Conservation (phyloP, 2,329 filamentous ascomycete species). For the Trichoderma sp. region DNA sequence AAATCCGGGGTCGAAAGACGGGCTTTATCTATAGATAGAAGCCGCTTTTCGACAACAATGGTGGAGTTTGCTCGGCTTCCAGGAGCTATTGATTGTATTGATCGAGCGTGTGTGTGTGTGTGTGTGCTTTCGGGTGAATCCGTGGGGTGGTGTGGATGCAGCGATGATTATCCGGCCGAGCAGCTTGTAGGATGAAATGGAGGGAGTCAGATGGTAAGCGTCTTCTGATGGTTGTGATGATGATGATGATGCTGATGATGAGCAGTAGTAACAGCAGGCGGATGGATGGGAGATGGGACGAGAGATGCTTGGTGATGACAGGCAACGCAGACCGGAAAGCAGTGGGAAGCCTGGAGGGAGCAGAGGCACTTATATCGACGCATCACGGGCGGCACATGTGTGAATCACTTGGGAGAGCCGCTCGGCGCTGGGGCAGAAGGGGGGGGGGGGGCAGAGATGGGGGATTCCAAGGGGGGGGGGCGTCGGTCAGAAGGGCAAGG, state of each 20-base stretch:
- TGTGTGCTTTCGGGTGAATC: slow-evolving; percentile 2
- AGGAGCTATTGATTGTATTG: not conserved
- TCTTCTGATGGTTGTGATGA: not conserved
- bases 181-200: slow-evolving; percentile 10
- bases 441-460: slow-evolving; percentile 24
- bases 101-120: not conserved
- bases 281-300: not conserved
- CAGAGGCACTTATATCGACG: slow-evolving; percentile 31
- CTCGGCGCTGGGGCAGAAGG: slow-evolving; percentile 24
- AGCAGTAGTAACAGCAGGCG: no score
- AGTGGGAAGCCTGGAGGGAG: slow-evolving; percentile 25
- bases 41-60: not conserved
- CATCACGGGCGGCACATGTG: slow-evolving; percentile 33
- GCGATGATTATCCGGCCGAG: slow-evolving; percentile 9
- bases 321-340: slow-evolving; percentile 16
- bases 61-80: slow-evolving; percentile 19
- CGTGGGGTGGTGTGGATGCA: slow-evolving; percentile 20
- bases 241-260: not conserved
- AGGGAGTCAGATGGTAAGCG: not conserved
- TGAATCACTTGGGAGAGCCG: slow-evolving; percentile 28
- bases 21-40: slow-evolving; percentile 10
- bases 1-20: slow-evolving; percentile 21
- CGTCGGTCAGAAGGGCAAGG: not conserved
- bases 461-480: slow-evolving; percentile 2
- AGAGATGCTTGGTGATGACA: slow-evolving; percentile 19